Base-by-base conservation (phyloP, 768 basidiomycete species). In the Phlegmacium glaucopus region DNA sequence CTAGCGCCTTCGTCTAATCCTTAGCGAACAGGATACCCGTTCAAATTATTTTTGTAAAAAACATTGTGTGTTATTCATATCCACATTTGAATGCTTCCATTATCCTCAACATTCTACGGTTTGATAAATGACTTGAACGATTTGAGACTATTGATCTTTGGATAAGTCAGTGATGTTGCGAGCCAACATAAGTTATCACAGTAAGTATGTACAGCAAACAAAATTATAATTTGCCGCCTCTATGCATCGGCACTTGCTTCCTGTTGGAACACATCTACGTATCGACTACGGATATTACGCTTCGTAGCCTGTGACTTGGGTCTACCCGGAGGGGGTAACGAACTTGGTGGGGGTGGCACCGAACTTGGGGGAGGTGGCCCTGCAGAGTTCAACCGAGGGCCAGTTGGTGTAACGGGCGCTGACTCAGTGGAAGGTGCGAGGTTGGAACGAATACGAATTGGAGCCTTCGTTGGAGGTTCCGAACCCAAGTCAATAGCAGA, bases 201-300 rank as follows among this genome's bases (percentile, higher is more conserved):
- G 57, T 50, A 45, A 40, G 46, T 18, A 50, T 53, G 51, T 45
- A 53, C 49, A 50, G 44, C 42, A 50, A 42, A 28, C 42, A 28
- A 41, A 39, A 43, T 13, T 44, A 43, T 55, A 50, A 18, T 49
- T 45, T 38, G 37, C 51, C 48, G 51, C 22, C 22, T 60, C 43
- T 50, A 54, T 39, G 52, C 48, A 22, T 47, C 58, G 51, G 56
- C 57, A 36, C 61, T 56, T 27, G 59, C 51, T 32, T 75, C 73
- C 56, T 84, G 77, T 54, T 87, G 83, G 65, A 94, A 85, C n/a
- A 94, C 86, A 61, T 94, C 91, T 3, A 96, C 92, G 61, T 96
- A 96, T 51, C 90, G 82, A 61, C 74, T 88, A 46, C 91, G 80
- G 46, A 89, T 69, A 54, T 83, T 86, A 51, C 86, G 85, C 69